Percentiles rank a stretch among this genome's conserved stretches.
phyloP scores from a whole-genome alignment of 148 eudicot genomes.

The Rhododendron simsii region DNA sequence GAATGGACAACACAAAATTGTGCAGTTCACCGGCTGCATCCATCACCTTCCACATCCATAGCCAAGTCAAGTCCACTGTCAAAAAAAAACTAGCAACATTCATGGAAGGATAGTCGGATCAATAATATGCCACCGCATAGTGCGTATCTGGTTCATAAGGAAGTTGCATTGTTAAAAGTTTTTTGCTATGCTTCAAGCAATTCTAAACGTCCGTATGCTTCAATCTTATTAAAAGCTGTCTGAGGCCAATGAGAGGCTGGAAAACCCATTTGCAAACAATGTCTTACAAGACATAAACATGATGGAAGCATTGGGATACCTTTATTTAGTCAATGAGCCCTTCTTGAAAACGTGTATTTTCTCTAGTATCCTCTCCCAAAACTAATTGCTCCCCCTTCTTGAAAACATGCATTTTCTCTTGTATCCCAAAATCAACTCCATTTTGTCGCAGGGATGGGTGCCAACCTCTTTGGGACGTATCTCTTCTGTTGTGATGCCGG shows the following conservation, averaged over 20 bases:
- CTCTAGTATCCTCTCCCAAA: not conserved
- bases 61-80: not conserved
- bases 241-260: not conserved
- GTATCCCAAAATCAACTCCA: too few species aligned
- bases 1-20: not conserved
- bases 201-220: not conserved
- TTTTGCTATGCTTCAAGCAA: not conserved
- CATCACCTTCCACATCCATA: not conserved
- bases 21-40: not conserved
- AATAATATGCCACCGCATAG: not conserved
- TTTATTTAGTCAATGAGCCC: not conserved
- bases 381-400: too few species aligned
- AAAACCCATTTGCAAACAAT: not conserved
- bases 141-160: not conserved
- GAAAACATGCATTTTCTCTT: too few species aligned
- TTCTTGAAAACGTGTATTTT: not conserved
- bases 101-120: not conserved
- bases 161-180: not conserved
- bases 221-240: not conserved
- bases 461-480: too few species aligned
- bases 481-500: too few species aligned
- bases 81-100: not conserved
- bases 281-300: not conserved
- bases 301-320: not conserved
- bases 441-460: too few species aligned